Conservation (phyloP, 345 rosid species). For the Gossypium rotundifolium region DNA sequence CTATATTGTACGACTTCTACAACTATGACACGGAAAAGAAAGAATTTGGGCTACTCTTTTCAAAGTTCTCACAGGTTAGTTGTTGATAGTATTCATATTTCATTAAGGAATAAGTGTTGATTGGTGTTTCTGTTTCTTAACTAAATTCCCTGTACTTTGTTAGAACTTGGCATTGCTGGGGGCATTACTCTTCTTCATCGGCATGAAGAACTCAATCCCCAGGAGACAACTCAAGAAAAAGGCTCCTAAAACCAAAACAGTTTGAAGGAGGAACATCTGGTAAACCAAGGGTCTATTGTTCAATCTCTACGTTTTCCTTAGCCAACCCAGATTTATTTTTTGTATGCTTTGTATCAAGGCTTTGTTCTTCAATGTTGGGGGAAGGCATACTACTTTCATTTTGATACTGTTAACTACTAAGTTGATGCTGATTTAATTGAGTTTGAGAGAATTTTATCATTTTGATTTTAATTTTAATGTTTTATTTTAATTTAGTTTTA, state of each 20-base stretch:
- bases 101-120: not conserved
- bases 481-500: not conserved
- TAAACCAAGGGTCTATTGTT: slow-evolving; percentile 1
- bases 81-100: not conserved
- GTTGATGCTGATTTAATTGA: slow-evolving; percentile 11
- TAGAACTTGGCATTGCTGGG: slow-evolving; percentile 74
- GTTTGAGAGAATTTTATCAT: slow-evolving; percentile 1
- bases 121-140: not conserved
- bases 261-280: slow-evolving; percentile 14
- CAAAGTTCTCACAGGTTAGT: slow-evolving; percentile 60
- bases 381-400: not conserved
- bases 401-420: slow-evolving; percentile 7
- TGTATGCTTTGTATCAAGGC: slow-evolving; percentile 16
- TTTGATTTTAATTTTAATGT: not conserved
- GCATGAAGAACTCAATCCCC: slow-evolving; percentile 75
- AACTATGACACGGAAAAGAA: slow-evolving; percentile 50
- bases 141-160: not conserved
- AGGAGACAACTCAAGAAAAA: slow-evolving; percentile 56
- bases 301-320: slow-evolving; percentile 10
- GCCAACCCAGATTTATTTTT: slow-evolving; percentile 9
- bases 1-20: slow-evolving; percentile 65
- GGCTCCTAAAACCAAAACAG: slow-evolving; percentile 51
- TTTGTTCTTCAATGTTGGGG: slow-evolving; percentile 3
- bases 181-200: slow-evolving; percentile 62
- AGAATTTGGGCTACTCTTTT: slow-evolving; percentile 45